phyloP scores from a whole-genome alignment of 2,329 filamentous ascomycete species.

The Claviceps pazoutovae region DNA sequence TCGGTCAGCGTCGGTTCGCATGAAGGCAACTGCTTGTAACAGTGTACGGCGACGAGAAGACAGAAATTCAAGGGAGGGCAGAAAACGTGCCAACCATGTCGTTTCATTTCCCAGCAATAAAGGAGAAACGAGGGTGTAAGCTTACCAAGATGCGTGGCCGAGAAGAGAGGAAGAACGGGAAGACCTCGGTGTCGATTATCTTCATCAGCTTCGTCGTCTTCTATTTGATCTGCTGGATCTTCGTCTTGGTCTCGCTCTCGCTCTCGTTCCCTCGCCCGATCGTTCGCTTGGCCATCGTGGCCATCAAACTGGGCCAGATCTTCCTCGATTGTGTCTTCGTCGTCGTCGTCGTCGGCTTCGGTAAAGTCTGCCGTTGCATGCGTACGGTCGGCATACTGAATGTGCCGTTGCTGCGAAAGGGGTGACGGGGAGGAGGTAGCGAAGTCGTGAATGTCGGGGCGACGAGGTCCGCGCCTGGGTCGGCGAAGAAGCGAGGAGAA shows the following conservation, averaged over 20 bases:
- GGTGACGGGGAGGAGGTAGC: conserved; percentile 20
- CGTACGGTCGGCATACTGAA: conserved; percentile 17
- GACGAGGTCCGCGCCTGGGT: conserved; percentile 20
- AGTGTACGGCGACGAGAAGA: neutral
- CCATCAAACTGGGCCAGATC: conserved; percentile 23
- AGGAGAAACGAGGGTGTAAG: neutral
- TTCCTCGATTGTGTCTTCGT: conserved; percentile 28
- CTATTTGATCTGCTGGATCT: conserved; percentile 30
- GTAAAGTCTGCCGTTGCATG: conserved; percentile 53
- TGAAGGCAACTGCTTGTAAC: neutral
- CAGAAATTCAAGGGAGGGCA: too few relatives aligned
- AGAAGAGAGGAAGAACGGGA: conserved; percentile 61
- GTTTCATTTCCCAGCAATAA: too few relatives aligned
- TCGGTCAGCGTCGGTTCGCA: neutral
- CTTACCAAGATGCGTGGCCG: conserved; percentile 59
- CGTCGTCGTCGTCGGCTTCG: conserved; percentile 41
- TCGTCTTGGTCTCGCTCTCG: conserved; percentile 25
- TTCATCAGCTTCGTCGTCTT: conserved; percentile 10
- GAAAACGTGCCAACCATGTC: too few relatives aligned
- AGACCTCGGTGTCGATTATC: conserved; percentile 25
- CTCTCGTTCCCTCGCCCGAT: conserved; percentile 30
- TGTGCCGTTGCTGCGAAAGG: conserved; percentile 14
- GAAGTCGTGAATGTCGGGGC: conserved; percentile 16
- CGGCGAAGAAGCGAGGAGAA: conserved; percentile 24
- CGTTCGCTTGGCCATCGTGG: conserved; percentile 31